These are phyloP conservation scores for Ceratocystis colombiana DNA, from an alignment of 2,329 filamentous ascomycete genomes.

Conservation along the genomic window DNA sequence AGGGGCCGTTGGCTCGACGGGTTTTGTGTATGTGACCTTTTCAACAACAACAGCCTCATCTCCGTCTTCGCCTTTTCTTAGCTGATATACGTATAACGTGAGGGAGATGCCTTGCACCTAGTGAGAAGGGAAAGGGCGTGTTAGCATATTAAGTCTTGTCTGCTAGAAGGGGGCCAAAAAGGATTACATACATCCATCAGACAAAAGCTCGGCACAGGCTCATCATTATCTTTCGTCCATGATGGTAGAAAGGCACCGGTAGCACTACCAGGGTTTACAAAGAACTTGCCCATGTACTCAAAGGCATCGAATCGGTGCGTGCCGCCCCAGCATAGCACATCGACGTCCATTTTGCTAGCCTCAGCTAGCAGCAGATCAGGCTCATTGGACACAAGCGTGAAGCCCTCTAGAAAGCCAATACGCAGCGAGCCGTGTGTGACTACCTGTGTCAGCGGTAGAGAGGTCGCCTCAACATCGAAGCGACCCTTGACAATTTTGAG, in stretches of 20 bases:
- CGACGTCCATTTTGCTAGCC: constrained; percentile 57
- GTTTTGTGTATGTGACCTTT: constrained; percentile 78
- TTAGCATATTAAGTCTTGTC: constrained; percentile 3
- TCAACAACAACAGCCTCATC: constrained; percentile 72
- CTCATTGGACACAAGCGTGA: constrained; percentile 57
- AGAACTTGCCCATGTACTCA: constrained; percentile 66
- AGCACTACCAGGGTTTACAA: constrained; percentile 58
- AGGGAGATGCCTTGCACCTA: constrained; percentile 93
- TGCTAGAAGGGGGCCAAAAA: not conserved
- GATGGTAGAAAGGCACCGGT: constrained; percentile 53
- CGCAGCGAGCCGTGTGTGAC: constrained; percentile 56
- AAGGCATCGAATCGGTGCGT: constrained; percentile 61
- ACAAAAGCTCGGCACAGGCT: constrained; percentile 83
- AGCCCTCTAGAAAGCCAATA: constrained; percentile 58
- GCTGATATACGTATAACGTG: constrained; percentile 87
- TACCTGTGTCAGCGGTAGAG: constrained; percentile 54
- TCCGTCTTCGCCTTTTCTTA: constrained; percentile 66
- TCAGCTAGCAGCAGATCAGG: constrained; percentile 57
- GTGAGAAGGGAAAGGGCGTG: too few relatives aligned
- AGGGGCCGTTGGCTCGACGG: constrained; percentile 47
- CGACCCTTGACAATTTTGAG: constrained; percentile 60
- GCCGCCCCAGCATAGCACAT: constrained; percentile 59
- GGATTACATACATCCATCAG: constrained; percentile 82
- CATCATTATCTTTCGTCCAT: constrained; percentile 51
- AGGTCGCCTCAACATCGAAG: constrained; percentile 56